Evolutionary conservation across 495 filamentous ascomycete genomes (phyloP), one percentile per base, ranked within the genome.

Genomic region (Cladorrhinum samala): DNA sequence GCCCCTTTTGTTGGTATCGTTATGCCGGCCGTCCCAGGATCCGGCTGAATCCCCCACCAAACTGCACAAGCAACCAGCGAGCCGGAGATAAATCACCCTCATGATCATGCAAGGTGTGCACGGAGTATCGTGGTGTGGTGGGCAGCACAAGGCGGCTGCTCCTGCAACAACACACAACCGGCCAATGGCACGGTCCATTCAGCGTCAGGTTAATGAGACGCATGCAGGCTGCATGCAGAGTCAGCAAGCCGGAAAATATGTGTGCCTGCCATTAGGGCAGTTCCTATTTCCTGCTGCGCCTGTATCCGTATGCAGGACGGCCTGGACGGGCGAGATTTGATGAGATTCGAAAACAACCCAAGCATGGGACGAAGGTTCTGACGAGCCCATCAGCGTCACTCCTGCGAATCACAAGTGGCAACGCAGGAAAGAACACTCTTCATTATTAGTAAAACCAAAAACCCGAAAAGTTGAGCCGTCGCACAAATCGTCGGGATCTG

Each of bases 81-180:
- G n/a, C 39, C 11, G 40, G 52, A 59, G 50, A 60, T 55, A 58
- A 51, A 52, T 49, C 44, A 36, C 49, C 53, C 38, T 51, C 47
- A 53, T 57, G 42, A 54, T 58, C 54, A 58, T 63, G 61, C 54
- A 50, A 42, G 25, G 47, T 24, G 40, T 19, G 5, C 27, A 33
- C 27, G 27, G 27, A 33, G 27, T 19, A 44, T 52, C 18, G 41
- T 46, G 19, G 17, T 18, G 14, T 24, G 13, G 11, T 50, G 39
- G 50, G 55, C 55, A n/a, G 59, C 55, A 64, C 54, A 63, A 53
- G 60, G 58, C 60, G 63, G 60, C 58, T 61, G 50, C 55, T 63
- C 51, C 54, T 25, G 48, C 60, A 60, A 49, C 27, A 33, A 6
- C 27, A 6, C 11, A 33, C 27, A 11, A 33, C 27, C 6, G 27